phyloP scores from a whole-genome alignment of 2,329 filamentous ascomycete species.

The Pseudocercospora eumusae region DNA sequence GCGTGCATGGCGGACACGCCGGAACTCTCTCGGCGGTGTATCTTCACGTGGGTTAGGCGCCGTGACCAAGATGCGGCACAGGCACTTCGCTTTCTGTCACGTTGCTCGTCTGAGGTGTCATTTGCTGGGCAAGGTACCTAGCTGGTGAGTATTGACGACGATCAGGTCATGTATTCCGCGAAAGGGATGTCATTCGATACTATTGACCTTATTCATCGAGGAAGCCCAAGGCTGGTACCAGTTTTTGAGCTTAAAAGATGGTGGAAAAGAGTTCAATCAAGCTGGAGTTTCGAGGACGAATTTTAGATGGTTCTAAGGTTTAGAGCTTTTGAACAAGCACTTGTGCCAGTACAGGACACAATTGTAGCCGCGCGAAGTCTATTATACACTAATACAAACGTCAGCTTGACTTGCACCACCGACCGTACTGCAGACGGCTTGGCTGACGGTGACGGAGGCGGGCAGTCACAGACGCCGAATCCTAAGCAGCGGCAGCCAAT shows the following conservation, averaged over 20 bases:
- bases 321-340: constrained; percentile 5
- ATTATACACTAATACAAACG: constrained; percentile 8
- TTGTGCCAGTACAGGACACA: not conserved
- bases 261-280: not conserved
- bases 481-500: constrained; percentile 10
- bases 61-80: constrained; percentile 4
- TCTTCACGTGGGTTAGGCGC: constrained; percentile 10
- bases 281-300: not conserved
- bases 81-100: no score
- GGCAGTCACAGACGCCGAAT: constrained; percentile 3
- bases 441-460: constrained; percentile 5
- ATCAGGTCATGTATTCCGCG: no score
- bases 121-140: no score
- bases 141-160: no score
- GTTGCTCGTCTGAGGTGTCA: no score
- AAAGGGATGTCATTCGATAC: no score
- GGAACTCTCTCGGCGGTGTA: constrained; percentile 13
- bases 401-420: not conserved
- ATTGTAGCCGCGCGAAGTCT: not conserved
- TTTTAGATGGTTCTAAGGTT: constrained; percentile 12
- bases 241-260: not conserved
- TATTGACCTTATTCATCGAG: no score
- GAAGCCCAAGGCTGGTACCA: not conserved
- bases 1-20: constrained; percentile 11
- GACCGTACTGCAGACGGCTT: constrained; percentile 5